Base-by-base conservation (phyloP, 345 rosid species). In the Firmiana major region DNA sequence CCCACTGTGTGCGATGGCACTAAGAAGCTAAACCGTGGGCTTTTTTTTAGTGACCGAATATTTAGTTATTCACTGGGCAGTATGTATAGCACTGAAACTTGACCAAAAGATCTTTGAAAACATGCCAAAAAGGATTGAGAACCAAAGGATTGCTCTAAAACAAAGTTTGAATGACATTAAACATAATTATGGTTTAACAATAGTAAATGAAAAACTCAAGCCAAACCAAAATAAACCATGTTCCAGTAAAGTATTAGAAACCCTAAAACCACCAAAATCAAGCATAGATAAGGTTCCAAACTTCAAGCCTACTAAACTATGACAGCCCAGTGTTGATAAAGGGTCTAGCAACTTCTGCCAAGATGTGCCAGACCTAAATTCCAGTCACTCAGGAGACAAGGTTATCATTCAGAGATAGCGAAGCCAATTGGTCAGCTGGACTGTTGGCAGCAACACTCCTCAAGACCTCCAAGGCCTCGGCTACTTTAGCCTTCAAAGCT, bases 401-500 rank as follows among this genome's bases (percentile, higher is more conserved):
- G 74, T 79, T 86, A 43, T 86, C 90, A 80, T 65, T 86, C 85
- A 91, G 77, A 24, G 93, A 91, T 45, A 91, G 71, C 0, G 89
- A 86, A 12, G 92, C 87, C 58, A 92, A 86, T 73, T 92, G 92
- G 71, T 92, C 92, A 0, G 81, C 82, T 1, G 89, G 75, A 45
- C 69, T 79, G 60, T 81, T 79, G 22, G 88, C 81, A 48, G 74
- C 76, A 63, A 88, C 92, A 77, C 71, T 87, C 83, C 90, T 86
- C 78, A 93, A 79, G 3, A 91, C 90, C 75, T 90, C 91, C 94
- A 90, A 79, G 75, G 97, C 94, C 81, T 92, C 95, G 0, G 85
- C 86, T 22, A 93, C 93, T 84, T 92, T 88, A 0, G 89, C 82
- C 86, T 89, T 85, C 65, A 93, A 86, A 31, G 94, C 90, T 24